Conservation (phyloP, 1,284 basidiomycete species). For the Sanghuangporus weigelae region DNA sequence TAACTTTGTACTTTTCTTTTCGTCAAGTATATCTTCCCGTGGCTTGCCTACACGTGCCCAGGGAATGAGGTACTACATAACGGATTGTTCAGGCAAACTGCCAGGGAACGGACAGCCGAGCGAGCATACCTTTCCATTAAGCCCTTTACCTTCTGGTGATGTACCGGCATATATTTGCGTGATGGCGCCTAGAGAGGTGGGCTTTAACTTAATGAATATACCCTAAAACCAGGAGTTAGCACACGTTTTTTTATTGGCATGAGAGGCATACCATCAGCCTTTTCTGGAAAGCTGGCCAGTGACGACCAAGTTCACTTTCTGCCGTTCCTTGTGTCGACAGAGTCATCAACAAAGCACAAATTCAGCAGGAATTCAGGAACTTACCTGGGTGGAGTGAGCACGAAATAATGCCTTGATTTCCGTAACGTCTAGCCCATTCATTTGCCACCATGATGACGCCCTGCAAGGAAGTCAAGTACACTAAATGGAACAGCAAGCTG, state of each 20-base stretch:
- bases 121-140: conserved; percentile 21
- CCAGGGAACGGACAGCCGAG: background rate
- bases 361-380: background rate
- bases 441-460: conserved; percentile 33
- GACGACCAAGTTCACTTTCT: conserved; percentile 10
- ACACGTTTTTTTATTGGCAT: background rate
- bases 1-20: conserved; percentile 18
- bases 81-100: background rate
- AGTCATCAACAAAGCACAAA: conserved; percentile 17
- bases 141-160: conserved; percentile 17
- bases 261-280: conserved; percentile 6
- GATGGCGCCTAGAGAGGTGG: conserved; percentile 18
- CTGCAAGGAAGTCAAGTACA: conserved; percentile 24
- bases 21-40: conserved; percentile 16
- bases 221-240: background rate
- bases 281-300: conserved; percentile 15
- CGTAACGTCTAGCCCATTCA: conserved; percentile 25
- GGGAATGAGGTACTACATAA: conserved; percentile 23
- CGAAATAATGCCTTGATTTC: conserved; percentile 25
- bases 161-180: conserved; percentile 25
- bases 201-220: conserved; percentile 13
- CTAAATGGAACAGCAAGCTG: background rate
- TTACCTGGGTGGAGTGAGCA: conserved; percentile 28
- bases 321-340: conserved; percentile 5
- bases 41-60: conserved; percentile 23